These are phyloP conservation scores for Albizia julibrissin DNA, from an alignment of 306 rosid genomes.

Conservation along the genomic window DNA sequence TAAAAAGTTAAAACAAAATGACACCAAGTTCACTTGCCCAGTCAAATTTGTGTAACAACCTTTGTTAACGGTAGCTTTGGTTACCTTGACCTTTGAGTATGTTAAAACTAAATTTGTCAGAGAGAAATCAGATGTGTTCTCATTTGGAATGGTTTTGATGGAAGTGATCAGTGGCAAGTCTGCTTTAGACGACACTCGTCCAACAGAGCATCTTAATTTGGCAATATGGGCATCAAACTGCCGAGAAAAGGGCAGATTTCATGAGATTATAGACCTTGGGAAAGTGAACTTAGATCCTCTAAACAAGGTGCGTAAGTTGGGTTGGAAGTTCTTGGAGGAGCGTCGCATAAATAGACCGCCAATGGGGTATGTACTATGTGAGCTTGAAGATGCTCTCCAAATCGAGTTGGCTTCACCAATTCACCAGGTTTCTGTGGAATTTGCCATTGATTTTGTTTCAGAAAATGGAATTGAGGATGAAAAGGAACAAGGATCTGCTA, in stretches of 20 bases:
- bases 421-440: no score
- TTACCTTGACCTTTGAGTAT: constrained; percentile 94
- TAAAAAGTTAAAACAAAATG: no score
- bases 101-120: constrained; percentile 71
- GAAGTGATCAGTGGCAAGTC: not conserved
- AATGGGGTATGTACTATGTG: no score
- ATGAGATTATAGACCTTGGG: constrained; percentile 85
- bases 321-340: no score
- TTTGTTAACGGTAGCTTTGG: constrained; percentile 95
- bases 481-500: no score
- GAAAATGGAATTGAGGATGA: no score
- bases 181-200: constrained; percentile 57
- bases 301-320: no score
- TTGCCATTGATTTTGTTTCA: no score
- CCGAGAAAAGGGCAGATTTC: constrained; percentile 57
- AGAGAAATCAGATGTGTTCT: constrained; percentile 87
- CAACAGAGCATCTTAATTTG: constrained; percentile 31
- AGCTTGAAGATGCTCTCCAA: no score
- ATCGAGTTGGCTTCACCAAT: no score
- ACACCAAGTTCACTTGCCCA: constrained; percentile 60
- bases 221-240: constrained; percentile 43
- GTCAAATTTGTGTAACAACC: constrained; percentile 74
- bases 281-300: constrained; percentile 51
- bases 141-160: not conserved
- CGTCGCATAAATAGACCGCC: no score